Percentiles rank a stretch among this genome's conserved stretches.
Evolutionary conservation across 2,329 filamentous ascomycete species (phyloP).

Genomic region (Aspergillus jensenii): DNA sequence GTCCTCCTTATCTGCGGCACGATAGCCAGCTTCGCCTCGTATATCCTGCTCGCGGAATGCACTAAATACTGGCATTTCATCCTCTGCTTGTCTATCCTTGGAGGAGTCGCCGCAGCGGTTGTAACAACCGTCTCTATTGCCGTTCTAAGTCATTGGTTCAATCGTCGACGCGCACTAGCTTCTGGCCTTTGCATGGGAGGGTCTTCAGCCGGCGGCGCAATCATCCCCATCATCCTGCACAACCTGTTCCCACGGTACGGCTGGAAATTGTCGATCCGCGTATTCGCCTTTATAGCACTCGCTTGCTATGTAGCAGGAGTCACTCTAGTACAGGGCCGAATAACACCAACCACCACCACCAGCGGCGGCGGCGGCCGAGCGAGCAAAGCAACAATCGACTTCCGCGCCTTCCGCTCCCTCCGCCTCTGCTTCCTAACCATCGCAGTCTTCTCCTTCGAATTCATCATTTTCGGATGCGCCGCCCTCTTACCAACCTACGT

Average conservation of each 20-base stretch:
- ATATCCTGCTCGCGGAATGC: slow-evolving; percentile 51
- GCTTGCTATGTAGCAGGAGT: slow-evolving; percentile 34
- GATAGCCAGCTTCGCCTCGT: slow-evolving; percentile 38
- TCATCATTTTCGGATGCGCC: slow-evolving; percentile 51
- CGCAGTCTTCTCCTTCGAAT: slow-evolving; percentile 49
- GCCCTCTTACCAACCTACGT: slow-evolving; percentile 50
- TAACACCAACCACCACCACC: slow-evolving; percentile 19
- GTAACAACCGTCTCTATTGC: slow-evolving; percentile 39
- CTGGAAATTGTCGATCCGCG: slow-evolving; percentile 38
- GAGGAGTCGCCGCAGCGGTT: slow-evolving; percentile 35
- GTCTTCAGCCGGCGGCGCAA: slow-evolving; percentile 38
- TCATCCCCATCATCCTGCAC: slow-evolving; percentile 38
- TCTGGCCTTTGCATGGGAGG: slow-evolving; percentile 43
- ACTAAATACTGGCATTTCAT: slow-evolving; percentile 51
- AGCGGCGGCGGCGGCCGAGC: slow-evolving; percentile 2
- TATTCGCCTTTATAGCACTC: slow-evolving; percentile 37
- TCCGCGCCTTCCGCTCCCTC: slow-evolving; percentile 42
- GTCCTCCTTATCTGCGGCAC: slow-evolving; percentile 41
- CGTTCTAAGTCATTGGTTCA: slow-evolving; percentile 44
- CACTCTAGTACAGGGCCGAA: slow-evolving; percentile 34
- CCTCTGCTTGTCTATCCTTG: slow-evolving; percentile 37
- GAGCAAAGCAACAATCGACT: slow-evolving; percentile 37
- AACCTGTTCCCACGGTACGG: slow-evolving; percentile 31
- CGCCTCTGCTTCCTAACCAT: slow-evolving; percentile 45
- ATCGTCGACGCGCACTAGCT: slow-evolving; percentile 36